Conservation (phyloP, 202 grass and related monocot species). For the Zizania palustris region DNA sequence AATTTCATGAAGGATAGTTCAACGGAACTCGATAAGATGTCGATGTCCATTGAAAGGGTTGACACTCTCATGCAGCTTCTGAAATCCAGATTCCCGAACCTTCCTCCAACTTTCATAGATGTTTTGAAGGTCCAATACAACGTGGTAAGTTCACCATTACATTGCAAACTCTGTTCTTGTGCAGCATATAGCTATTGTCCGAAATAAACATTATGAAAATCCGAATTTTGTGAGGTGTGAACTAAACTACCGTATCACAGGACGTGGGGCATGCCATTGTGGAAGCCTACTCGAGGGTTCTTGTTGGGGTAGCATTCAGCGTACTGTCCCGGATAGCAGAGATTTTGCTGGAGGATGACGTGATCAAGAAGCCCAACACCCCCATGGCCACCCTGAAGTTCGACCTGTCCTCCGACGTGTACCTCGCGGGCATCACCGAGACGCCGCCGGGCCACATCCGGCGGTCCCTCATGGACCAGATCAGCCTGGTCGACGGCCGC, state of each 20-base stretch:
- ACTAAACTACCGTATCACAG: constrained; percentile 40
- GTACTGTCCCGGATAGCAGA: constrained; percentile 76
- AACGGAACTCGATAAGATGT: constrained; percentile 69
- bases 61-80: constrained; percentile 74
- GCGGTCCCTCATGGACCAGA: constrained; percentile 88
- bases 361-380: constrained; percentile 85
- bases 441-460: constrained; percentile 80
- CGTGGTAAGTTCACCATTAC: constrained; percentile 51
- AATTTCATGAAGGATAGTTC: constrained; percentile 70
- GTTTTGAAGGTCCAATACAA: constrained; percentile 90
- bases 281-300: constrained; percentile 88
- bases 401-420: constrained; percentile 90
- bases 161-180: background rate
- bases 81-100: constrained; percentile 75
- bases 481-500: constrained; percentile 79
- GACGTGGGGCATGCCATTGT: constrained; percentile 82
- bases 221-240: background rate
- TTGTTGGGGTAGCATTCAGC: constrained; percentile 81
- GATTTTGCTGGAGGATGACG: constrained; percentile 84
- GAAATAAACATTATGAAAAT: background rate
- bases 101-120: constrained; percentile 81
- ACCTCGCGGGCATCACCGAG: constrained; percentile 88
- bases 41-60: constrained; percentile 60
- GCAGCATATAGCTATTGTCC: background rate
- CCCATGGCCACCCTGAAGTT: constrained; percentile 88